Evolutionary conservation across 2,329 filamentous ascomycete species (phyloP), one percentile per base, ranked within the genome.

Genomic region (Mycocentrospora acerina): DNA sequence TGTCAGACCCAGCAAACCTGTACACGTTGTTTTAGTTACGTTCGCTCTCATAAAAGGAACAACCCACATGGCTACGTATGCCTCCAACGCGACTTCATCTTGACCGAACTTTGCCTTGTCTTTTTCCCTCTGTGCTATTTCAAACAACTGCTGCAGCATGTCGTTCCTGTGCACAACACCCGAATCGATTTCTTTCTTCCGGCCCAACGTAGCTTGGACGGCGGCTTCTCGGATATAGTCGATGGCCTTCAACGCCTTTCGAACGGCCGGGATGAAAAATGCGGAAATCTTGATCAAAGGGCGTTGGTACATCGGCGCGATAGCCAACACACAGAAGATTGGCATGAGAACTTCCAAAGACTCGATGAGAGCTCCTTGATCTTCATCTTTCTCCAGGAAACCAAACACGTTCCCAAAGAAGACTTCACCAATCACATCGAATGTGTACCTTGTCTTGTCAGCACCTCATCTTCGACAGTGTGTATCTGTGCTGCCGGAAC

Each of bases 261-360:
- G 43, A 6, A 53, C 55, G 33, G 16, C 48, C 35, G 37, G 63
- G 15, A 48, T 16, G 9, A 35, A 25, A 12, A 44, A 30, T 13
- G 43, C 43, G n/a, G n/a, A n/a, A n/a, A n/a, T 16, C 19, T 34
- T 40, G 11, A 46, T 27, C 11, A 48, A 28, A n/a, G 46, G 40
- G 15, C 42, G 40, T 5, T 45, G 9, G 22, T 48, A 37, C 8
- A 27, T 25, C 7, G 51, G 45, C 11, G 31, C 38, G 17, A 52
- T 44, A 3, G 37, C 46, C 4, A 39, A 13, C 15, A 45, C 24
- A 24, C 36, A 44, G 5, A 50, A 24, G 4, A 50, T 57, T 16
- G 51, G 70, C 48, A 60, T 67, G n/a, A 62, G 32, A 7, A 42
- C 59, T 29, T 70, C 62, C 2, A 70, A 48, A 2, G 68, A 40